These are phyloP conservation scores for Mercurialis annua DNA, from an alignment of 345 rosid genomes.

Conservation along the genomic window DNA sequence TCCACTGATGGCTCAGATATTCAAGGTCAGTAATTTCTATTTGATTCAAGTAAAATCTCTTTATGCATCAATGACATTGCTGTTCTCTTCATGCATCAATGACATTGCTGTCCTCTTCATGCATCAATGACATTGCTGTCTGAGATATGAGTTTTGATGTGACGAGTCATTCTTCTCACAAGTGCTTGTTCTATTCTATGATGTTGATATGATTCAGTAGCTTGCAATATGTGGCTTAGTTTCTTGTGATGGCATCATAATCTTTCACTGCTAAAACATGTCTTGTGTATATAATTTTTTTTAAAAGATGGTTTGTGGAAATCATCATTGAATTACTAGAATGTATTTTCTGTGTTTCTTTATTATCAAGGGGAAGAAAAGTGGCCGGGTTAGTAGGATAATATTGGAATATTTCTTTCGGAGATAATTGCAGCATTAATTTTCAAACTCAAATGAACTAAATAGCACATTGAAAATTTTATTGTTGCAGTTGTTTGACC, in stretches of 20 bases:
- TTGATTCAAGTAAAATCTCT: background rate
- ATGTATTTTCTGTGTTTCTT: no score
- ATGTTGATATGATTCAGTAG: background rate
- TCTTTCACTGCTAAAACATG: no score
- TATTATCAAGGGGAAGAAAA: no score
- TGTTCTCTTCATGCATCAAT: background rate
- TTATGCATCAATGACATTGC: background rate
- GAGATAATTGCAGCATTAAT: background rate
- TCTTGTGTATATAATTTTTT: no score
- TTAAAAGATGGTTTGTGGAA: no score
- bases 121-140: background rate
- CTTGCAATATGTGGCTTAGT: background rate
- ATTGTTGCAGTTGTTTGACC: no score
- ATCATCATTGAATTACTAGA: no score
- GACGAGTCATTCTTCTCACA: background rate
- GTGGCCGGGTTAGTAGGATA: background rate
- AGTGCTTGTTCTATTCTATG: background rate
- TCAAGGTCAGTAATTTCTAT: constrained; percentile 48
- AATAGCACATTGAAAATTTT: no score
- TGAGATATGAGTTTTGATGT: background rate
- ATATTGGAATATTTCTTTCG: background rate
- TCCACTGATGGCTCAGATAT: constrained; percentile 35
- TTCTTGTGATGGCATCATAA: background rate
- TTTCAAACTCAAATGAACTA: constrained; percentile 7
- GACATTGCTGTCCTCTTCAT: background rate